phyloP scores from a whole-genome alignment of 805 yeast species.

The Saccharomycopsis sp. region DNA sequence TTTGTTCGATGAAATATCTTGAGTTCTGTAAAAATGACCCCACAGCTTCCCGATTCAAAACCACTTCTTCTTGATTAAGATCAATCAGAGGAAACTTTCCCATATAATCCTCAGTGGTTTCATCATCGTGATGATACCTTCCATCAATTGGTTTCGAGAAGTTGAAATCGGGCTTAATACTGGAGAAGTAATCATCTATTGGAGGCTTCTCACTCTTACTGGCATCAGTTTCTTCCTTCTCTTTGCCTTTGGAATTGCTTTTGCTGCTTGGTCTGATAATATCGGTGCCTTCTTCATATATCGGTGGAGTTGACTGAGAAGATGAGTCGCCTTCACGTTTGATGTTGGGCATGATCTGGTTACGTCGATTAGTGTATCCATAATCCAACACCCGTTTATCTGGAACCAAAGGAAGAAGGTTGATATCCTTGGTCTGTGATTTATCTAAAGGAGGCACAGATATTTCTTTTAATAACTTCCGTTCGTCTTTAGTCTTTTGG shows the following conservation, averaged over 20 bases:
- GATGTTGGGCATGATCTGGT: not conserved
- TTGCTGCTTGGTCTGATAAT: not conserved
- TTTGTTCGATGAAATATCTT: not conserved
- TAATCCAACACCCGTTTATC: not conserved
- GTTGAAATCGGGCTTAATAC: conserved; percentile 2
- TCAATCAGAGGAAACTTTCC: conserved; percentile 2
- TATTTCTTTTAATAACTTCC: conserved; percentile 2
- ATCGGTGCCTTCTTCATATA: not conserved
- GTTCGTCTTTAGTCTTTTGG: conserved; percentile 3
- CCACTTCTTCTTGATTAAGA: not conserved
- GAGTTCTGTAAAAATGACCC: conserved; percentile 8
- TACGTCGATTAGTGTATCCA: not conserved
- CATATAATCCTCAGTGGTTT: not conserved
- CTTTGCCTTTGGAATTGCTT: not conserved
- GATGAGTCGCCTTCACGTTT: not conserved
- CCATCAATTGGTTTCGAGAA: not conserved
- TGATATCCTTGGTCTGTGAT: not conserved
- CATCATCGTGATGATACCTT: not conserved
- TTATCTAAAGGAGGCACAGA: conserved; percentile 4
- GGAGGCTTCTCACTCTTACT: not conserved
- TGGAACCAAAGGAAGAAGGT: conserved; percentile 1
- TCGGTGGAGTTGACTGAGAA: not conserved
- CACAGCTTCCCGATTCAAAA: conserved; percentile 4
- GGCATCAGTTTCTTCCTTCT: not conserved
- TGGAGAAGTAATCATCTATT: not conserved